A percentile compares a stretch with the other conserved stretches of the same genome.
These are phyloP conservation scores for Vigna mungo DNA, from an alignment of 306 rosid genomes.

Conservation along the genomic window DNA sequence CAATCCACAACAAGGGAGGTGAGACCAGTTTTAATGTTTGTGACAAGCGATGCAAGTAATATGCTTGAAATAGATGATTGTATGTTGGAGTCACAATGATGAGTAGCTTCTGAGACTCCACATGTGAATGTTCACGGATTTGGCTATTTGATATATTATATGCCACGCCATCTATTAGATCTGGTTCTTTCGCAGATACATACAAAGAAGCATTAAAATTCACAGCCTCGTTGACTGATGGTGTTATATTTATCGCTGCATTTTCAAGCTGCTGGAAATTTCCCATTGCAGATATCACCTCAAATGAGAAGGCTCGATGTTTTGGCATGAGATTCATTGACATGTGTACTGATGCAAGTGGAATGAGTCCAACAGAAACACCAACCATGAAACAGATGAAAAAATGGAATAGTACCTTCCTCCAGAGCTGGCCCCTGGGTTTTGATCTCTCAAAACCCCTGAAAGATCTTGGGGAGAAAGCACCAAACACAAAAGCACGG, in stretches of 20 bases:
- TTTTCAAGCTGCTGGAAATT: conserved; percentile 53
- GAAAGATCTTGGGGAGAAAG: conserved; percentile 62
- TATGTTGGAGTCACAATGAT: conserved; percentile 79
- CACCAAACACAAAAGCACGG: conserved; percentile 56
- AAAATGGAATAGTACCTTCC: conserved; percentile 71
- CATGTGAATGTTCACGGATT: conserved; percentile 45
- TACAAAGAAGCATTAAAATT: conserved; percentile 50
- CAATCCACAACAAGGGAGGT: conserved; percentile 86
- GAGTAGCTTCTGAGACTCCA: conserved; percentile 72
- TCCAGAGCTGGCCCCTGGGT: conserved; percentile 73
- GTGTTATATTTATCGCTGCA: conserved; percentile 40
- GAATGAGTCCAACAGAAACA: conserved; percentile 71
- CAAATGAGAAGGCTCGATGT: conserved; percentile 71
- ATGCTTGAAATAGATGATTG: conserved; percentile 68
- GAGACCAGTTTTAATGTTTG: conserved; percentile 64
- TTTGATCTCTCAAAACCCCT: conserved; percentile 73
- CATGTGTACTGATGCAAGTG: conserved; percentile 62
- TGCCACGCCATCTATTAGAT: conserved; percentile 41
- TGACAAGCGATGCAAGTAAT: conserved; percentile 75
- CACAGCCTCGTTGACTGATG: conserved; percentile 38
- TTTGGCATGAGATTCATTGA: conserved; percentile 63
- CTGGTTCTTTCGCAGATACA: conserved; percentile 43
- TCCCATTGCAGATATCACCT: conserved; percentile 56
- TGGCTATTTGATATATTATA: conserved; percentile 34
- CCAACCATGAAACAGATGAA: conserved; percentile 75